Percentiles rank a stretch among this genome's conserved stretches.
Evolutionary conservation across 2,329 filamentous ascomycete genomes (phyloP).

Genomic region (Pseudogymnoascus sp.): DNA sequence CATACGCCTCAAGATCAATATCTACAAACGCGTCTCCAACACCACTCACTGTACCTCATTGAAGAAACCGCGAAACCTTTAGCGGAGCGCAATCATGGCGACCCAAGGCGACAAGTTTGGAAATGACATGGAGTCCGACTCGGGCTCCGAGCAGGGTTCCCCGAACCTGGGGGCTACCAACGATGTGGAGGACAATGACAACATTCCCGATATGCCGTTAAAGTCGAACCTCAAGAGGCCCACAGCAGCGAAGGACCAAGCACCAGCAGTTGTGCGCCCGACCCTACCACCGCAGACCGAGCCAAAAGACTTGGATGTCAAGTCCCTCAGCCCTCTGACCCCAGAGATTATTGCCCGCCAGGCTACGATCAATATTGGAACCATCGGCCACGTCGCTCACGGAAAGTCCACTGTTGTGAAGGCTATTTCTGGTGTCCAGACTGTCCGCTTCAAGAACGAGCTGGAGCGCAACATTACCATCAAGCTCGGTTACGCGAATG

Average conservation of each 20-base stretch:
- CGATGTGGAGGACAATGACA: constrained; percentile 46
- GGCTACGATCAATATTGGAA: constrained; percentile 98
- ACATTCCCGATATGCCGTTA: constrained; percentile 53
- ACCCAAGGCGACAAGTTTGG: constrained; percentile 54
- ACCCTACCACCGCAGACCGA: constrained; percentile 85
- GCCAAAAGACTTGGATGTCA: constrained; percentile 78
- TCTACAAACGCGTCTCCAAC: background rate
- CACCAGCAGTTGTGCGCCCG: constrained; percentile 53
- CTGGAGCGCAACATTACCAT: constrained; percentile 98
- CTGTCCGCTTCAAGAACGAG: constrained; percentile 99
- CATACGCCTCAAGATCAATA: background rate
- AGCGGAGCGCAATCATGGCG: constrained; percentile 26
- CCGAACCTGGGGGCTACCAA: constrained; percentile 38
- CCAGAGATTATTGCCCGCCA: constrained; percentile 96
- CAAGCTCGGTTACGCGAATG: constrained; percentile 98
- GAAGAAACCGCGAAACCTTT: background rate
- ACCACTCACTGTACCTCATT: background rate
- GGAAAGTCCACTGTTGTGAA: constrained; percentile 98
- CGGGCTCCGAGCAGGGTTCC: constrained; percentile 56
- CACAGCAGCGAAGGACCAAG: constrained; percentile 45
- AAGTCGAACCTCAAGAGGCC: constrained; percentile 86
- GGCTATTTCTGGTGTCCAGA: constrained; percentile 97
- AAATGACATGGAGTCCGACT: constrained; percentile 68
- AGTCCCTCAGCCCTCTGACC: constrained; percentile 72
- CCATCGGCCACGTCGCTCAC: constrained; percentile 97